These are phyloP conservation scores for Macrophomina pseudophaseolina DNA, from an alignment of 2,329 filamentous ascomycete species.

Conservation along the genomic window DNA sequence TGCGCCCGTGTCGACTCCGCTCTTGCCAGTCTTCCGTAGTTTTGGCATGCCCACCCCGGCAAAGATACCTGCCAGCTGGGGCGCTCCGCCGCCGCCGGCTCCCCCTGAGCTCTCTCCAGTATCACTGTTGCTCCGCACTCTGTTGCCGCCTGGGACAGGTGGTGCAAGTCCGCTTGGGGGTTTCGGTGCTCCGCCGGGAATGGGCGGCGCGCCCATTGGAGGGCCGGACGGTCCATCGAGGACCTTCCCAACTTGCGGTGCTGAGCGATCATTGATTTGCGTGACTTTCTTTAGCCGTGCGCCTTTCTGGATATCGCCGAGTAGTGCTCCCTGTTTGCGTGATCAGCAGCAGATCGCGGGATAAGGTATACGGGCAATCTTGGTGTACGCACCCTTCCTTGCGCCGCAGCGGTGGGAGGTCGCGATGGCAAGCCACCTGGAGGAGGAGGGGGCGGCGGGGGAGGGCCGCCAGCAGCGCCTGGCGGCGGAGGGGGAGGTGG, in stretches of 20 bases:
- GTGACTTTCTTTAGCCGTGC: conserved; percentile 76
- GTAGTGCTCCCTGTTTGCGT: conserved; percentile 72
- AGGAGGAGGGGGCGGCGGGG: conserved; percentile 68
- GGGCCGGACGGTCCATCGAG: conserved; percentile 64
- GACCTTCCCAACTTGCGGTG: conserved; percentile 68
- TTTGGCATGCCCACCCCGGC: conserved; percentile 90
- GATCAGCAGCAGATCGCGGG: conserved; percentile 8
- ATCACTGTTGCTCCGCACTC: conserved; percentile 79
- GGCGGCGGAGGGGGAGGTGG: conserved; percentile 68
- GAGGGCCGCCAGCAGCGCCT: conserved; percentile 61
- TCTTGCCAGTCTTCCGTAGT: conserved; percentile 80
- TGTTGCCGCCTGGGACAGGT: conserved; percentile 66
- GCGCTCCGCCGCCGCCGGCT: conserved; percentile 49
- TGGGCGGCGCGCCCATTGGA: conserved; percentile 77
- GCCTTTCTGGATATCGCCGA: conserved; percentile 87
- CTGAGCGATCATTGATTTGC: conserved; percentile 90
- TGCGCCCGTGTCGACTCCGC: conserved; percentile 57
- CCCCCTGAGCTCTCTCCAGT: conserved; percentile 34
- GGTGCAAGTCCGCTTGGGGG: conserved; percentile 72
- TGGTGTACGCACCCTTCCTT: conserved; percentile 65
- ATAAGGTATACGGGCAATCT: background rate
- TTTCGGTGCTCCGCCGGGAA: conserved; percentile 65
- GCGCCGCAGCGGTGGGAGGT: conserved; percentile 60
- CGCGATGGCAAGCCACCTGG: conserved; percentile 65
- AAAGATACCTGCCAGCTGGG: conserved; percentile 86